phyloP scores from a whole-genome alignment of 164 flowering plant genomes.

The Santalum album region DNA sequence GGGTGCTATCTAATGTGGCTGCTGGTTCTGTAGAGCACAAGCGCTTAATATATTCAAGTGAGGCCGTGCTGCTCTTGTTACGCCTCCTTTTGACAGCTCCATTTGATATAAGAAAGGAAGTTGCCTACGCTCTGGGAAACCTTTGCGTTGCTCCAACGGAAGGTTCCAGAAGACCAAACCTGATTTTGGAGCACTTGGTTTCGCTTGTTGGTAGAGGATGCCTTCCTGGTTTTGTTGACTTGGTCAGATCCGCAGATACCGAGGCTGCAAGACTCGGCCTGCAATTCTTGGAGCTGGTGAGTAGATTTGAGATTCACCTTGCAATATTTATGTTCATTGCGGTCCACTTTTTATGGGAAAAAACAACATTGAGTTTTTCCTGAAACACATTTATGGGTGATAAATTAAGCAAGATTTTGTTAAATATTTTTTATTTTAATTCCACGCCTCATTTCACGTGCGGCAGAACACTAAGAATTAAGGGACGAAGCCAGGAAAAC shows the following conservation, averaged over 20 bases:
- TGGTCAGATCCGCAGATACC: slow-evolving; percentile 83
- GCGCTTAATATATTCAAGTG: slow-evolving; percentile 56
- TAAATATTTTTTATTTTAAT: no score
- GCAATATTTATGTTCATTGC: no score
- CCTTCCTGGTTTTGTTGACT: slow-evolving; percentile 68
- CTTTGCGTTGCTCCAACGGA: slow-evolving; percentile 76
- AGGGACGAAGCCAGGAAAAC: no score
- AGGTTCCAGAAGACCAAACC: slow-evolving; percentile 44
- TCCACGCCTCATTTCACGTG: no score
- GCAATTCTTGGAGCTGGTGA: slow-evolving; percentile 94
- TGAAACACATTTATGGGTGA: no score
- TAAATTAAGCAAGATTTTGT: no score
- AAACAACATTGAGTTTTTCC: no score
- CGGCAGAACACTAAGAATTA: no score
- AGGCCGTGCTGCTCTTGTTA: slow-evolving; percentile 50
- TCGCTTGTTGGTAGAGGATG: slow-evolving; percentile 75
- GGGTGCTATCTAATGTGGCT: slow-evolving; percentile 93
- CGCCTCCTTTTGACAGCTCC: slow-evolving; percentile 75
- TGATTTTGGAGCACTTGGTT: slow-evolving; percentile 75
- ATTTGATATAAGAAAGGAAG: slow-evolving; percentile 89
- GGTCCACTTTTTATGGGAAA: no score
- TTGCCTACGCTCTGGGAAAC: slow-evolving; percentile 83
- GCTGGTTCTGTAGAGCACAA: slow-evolving; percentile 89
- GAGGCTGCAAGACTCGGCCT: slow-evolving; percentile 91
- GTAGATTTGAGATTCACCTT: slow-evolving; percentile 8